Conservation (phyloP, 768 basidiomycete genomes). For the Pilatotrama ljubarskyi region DNA sequence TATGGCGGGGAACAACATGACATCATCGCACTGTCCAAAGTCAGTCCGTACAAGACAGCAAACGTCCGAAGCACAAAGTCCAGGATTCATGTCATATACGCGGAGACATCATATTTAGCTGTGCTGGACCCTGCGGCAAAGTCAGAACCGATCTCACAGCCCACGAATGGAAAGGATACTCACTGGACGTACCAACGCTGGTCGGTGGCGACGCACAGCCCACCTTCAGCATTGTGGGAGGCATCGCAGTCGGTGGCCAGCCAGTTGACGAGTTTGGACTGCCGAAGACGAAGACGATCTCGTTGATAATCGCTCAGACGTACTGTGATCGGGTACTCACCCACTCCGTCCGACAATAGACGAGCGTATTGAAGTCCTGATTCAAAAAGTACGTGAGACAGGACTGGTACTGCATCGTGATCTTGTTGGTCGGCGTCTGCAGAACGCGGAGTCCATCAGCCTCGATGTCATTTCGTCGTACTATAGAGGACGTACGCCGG, state of each 20-base stretch:
- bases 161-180: constrained; percentile 23
- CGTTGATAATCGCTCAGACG: neutral
- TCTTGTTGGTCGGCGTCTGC: constrained; percentile 36
- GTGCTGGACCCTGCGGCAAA: neutral
- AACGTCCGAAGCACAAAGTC: too few relatives aligned
- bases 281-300: constrained; percentile 32
- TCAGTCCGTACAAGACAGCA: too few relatives aligned
- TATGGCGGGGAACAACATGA: too few relatives aligned
- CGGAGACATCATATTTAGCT: neutral
- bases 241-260: constrained; percentile 49
- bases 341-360: constrained; percentile 51
- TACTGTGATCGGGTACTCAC: constrained; percentile 29
- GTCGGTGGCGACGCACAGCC: constrained; percentile 47
- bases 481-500: neutral
- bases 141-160: neutral
- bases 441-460: neutral
- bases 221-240: constrained; percentile 51
- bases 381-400: constrained; percentile 53
- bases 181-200: constrained; percentile 53
- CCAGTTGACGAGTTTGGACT: constrained; percentile 34
- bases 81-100: too few relatives aligned
- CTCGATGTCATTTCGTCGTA: neutral
- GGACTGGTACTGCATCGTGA: constrained; percentile 42
- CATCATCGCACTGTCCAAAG: too few relatives aligned
- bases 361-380: constrained; percentile 40